Evolutionary conservation across 495 filamentous ascomycete species (phyloP), one percentile per base, ranked within the genome.

Genomic region (Aspergillus steynii): DNA sequence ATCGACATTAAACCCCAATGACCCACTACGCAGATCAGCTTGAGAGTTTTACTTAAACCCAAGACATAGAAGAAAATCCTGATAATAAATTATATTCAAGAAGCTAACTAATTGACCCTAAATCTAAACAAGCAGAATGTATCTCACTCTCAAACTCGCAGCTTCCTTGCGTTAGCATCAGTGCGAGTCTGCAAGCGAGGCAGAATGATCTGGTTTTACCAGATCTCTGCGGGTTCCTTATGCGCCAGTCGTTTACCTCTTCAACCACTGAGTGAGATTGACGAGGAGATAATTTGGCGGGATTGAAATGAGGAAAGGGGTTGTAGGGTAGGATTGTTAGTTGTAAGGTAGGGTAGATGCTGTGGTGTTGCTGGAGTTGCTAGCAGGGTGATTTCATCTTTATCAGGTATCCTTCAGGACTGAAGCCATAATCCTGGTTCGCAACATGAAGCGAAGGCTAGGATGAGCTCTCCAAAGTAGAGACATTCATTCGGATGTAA

Each of bases 181-280:
- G 74, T 64, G 72, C 69, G 72, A 75, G 79, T 82, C 80, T 83
- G 80, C 80, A 80, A 79, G 79, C 65, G 72, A 82, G 80, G 73
- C 69, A 74, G 63, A 67, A 65, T 55, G 53, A 63, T 53, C 61
- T 61, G 69, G 61, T 68, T 53, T 4, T 42, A 58, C 60, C 73
- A 66, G 63, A 47, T 58, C 8, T 49, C 29, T 54, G 60, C 75
- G 69, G 56, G 47, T 62, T 79, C 64, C 54, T 66, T 82, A 64
- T 83, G 64, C 77, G 80, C 80, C 72, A 79, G 64, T 68, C 72
- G 77, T 82, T 77, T 83, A 83, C 77, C 79, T 74, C 77, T 68
- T 66, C 79, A 80, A 80, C 73, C 80, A 81, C 77, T 56, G 54
- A 53, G 65, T 66, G 66, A 67, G 78, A 70, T 76, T 78, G 77